phyloP scores from a whole-genome alignment of 371 early-diverging fungal genomes.

The Mortierella sp. region DNA sequence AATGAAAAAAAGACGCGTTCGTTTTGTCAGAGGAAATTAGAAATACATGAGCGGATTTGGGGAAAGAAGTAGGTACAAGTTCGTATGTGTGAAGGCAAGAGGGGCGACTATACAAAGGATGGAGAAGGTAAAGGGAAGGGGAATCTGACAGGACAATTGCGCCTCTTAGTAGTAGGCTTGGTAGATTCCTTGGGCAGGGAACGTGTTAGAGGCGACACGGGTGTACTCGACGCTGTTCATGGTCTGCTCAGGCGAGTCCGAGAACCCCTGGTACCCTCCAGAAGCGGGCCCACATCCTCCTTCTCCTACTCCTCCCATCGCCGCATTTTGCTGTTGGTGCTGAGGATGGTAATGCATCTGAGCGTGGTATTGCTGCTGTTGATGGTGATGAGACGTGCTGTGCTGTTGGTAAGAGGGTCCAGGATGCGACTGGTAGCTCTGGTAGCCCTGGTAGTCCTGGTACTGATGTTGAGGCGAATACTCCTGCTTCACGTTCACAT shows the following conservation, averaged over 20 bases:
- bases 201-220: not conserved
- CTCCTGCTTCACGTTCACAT: too few species aligned
- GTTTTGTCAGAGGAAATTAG: not conserved
- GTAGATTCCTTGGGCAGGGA: not conserved
- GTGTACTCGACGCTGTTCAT: not conserved
- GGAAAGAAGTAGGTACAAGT: too few species aligned
- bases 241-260: not conserved
- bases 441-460: not conserved
- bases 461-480: not conserved
- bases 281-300: not conserved
- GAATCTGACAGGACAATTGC: not conserved
- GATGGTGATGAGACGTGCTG: not conserved
- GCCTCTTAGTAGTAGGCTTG: not conserved
- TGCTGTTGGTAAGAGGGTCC: not conserved
- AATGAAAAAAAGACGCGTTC: too few species aligned
- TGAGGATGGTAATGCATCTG: not conserved
- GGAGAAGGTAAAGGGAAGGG: not conserved
- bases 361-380: not conserved
- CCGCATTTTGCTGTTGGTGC: too few species aligned
- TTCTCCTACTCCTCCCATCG: too few species aligned
- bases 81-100: too few species aligned
- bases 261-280: not conserved
- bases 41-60: too few species aligned
- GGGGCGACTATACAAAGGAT: not conserved
- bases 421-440: not conserved